Base-by-base conservation (phyloP, 2,329 filamentous ascomycete species). In the Pseudocercospora crystallina region DNA sequence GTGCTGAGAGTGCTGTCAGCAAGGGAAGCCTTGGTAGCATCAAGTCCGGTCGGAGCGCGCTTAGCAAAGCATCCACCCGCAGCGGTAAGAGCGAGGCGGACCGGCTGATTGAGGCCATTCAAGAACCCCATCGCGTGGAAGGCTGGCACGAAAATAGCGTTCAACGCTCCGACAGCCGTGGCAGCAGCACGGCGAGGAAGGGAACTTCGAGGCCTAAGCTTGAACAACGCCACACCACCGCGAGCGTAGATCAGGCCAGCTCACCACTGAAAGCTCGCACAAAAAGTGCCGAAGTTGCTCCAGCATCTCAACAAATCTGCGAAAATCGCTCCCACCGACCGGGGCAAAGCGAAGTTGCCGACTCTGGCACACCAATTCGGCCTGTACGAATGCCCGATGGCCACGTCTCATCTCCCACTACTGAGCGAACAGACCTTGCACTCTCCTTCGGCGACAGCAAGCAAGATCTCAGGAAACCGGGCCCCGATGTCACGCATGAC, bases 21-120 rank as follows among this genome's bases (percentile, higher is more conserved):
- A 78, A 72, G 12, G 71, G 66, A 34, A 82, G 83, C 56, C 64
- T 69, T 11, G 70, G 67, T 38, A 84, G 73, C 47, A 64, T 72
- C 1, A 70, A 67, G 51, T 74, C 70, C 30, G 61, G 49, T 9
- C 61, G 60, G 5, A 74, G 72, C 51, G 59, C 48, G 11, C 45
- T 58, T 11, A 69, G 65, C 52, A 51, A 51, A 26, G 51, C 61
- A 0, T 69, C 66, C 1, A 53, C 49, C 7, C 62, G 56, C 10
- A 78, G 81, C 59, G 71, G 64, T 33, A 76, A 73, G 60, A 84
- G 81, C 59, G 84, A 89, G 58, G 83, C 86, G 0, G 86, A 89
- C 53, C 75, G 86, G 26, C 72, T 90, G 10, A 89, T 89, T 17
- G 80, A 88, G 62, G 86, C 85, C 2, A 86, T 90, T 2, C 80